These are phyloP conservation scores for Collybiopsis confluens DNA, from an alignment of 768 basidiomycete species.

Conservation along the genomic window DNA sequence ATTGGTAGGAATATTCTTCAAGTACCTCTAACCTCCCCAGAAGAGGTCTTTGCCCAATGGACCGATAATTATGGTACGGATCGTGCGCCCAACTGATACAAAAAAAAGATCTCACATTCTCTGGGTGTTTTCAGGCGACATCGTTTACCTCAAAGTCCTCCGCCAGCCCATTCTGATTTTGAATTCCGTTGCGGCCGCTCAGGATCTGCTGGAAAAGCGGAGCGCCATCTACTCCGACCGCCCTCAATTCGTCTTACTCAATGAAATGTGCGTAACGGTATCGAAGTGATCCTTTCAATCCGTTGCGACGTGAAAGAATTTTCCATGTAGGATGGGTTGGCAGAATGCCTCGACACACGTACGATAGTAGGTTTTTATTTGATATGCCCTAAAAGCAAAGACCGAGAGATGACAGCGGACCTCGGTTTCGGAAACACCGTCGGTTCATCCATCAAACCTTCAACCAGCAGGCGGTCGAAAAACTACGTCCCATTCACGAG, in stretches of 20 bases:
- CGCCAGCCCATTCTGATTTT: conserved; percentile 47
- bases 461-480: conserved; percentile 36
- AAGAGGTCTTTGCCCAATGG: conserved; percentile 4
- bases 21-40: not conserved
- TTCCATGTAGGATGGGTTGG: conserved; percentile 41
- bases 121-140: conserved; percentile 30
- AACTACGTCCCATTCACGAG: conserved; percentile 38
- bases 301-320: not conserved
- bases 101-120: not conserved
- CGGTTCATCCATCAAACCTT: conserved; percentile 47
- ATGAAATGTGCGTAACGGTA: conserved; percentile 37
- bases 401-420: conserved; percentile 29
- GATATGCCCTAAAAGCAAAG: not conserved
- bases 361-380: conserved; percentile 34
- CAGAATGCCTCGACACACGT: conserved; percentile 41
- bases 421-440: conserved; percentile 48
- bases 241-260: conserved; percentile 42
- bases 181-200: conserved; percentile 39
- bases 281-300: not conserved
- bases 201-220: conserved; percentile 49
- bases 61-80: not conserved
- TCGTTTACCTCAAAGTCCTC: conserved; percentile 37
- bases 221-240: conserved; percentile 53
- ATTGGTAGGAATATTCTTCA: conserved; percentile 1
- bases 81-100: not conserved